Evolutionary conservation across 352 stramenopile species (phyloP).

Genomic region (Globisporangium viniferum): DNA sequence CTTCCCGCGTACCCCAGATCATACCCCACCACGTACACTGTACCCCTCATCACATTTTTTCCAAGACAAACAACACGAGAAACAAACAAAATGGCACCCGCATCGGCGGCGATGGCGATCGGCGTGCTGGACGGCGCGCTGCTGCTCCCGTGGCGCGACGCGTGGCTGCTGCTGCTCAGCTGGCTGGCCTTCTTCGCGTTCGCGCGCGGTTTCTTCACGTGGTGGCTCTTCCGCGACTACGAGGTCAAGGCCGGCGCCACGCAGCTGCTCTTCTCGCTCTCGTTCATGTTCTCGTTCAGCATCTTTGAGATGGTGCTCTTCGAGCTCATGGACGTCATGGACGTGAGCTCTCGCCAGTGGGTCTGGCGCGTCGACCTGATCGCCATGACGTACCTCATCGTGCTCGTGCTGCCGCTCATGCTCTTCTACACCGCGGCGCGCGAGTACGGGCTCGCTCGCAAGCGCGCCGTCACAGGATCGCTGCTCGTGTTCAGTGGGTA

Average conservation of each 20-base stretch:
- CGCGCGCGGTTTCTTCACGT: conserved; percentile 77
- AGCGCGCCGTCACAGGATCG: conserved; percentile 24
- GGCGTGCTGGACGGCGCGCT: conserved; percentile 16
- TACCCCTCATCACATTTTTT: neutral
- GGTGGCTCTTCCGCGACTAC: conserved; percentile 85
- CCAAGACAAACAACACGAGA: neutral
- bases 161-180: conserved; percentile 27
- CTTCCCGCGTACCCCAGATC: neutral
- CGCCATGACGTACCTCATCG: conserved; percentile 72
- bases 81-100: neutral
- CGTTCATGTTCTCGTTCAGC: conserved; percentile 74
- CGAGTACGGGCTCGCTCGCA: conserved; percentile 44
- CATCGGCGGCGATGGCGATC: neutral
- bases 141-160: conserved; percentile 31
- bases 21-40: neutral
- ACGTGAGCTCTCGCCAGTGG: conserved; percentile 58
- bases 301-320: conserved; percentile 84
- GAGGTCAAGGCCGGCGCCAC: conserved; percentile 54
- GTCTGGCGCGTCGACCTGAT: conserved; percentile 76
- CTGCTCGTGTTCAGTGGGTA: conserved; percentile 39
- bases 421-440: conserved; percentile 74
- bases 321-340: conserved; percentile 71
- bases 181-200: conserved; percentile 66
- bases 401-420: conserved; percentile 69
- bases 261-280: conserved; percentile 69